A percentile compares a stretch with the other conserved stretches of the same genome.
phyloP scores from a whole-genome alignment of 345 rosid species.

The Melaleuca quinquenervia region DNA sequence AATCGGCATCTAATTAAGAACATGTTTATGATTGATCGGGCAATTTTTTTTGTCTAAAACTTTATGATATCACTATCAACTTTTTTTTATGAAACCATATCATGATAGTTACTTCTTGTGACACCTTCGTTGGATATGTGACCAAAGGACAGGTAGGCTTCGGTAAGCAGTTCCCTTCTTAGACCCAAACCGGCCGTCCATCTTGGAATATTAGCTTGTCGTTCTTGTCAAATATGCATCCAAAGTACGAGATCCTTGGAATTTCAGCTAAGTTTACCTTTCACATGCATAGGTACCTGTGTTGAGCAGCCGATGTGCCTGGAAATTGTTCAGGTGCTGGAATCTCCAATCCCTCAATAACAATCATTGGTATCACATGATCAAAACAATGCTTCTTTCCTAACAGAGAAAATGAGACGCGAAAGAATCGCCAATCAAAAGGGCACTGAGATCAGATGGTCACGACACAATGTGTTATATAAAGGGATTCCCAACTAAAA shows the following conservation, averaged over 20 bases:
- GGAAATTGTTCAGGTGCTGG: not conserved
- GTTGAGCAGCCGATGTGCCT: not conserved
- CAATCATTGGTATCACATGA: not conserved
- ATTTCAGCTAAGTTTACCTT: not conserved
- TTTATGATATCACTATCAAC: no score
- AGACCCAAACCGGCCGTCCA: not conserved
- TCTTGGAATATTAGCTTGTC: not conserved
- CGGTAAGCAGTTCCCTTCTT: not conserved
- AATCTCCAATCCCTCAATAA: not conserved
- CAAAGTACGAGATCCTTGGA: not conserved
- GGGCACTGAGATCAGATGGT: not conserved
- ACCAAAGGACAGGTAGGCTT: no score
- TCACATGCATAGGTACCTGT: not conserved
- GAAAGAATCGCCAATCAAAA: not conserved
- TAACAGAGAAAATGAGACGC: not conserved
- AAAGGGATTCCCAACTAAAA: not conserved
- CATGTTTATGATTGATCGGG: no score
- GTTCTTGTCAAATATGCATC: not conserved
- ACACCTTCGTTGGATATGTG: no score
- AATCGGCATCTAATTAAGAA: no score
- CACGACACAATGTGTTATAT: not conserved
- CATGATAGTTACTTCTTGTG: no score
- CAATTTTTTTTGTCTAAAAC: no score
- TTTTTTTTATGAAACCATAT: no score
- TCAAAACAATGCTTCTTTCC: not conserved